A percentile compares a stretch with the other conserved stretches of the same genome.
Conservation (phyloP, 495 filamentous ascomycete genomes). For the Physcia stellaris region DNA sequence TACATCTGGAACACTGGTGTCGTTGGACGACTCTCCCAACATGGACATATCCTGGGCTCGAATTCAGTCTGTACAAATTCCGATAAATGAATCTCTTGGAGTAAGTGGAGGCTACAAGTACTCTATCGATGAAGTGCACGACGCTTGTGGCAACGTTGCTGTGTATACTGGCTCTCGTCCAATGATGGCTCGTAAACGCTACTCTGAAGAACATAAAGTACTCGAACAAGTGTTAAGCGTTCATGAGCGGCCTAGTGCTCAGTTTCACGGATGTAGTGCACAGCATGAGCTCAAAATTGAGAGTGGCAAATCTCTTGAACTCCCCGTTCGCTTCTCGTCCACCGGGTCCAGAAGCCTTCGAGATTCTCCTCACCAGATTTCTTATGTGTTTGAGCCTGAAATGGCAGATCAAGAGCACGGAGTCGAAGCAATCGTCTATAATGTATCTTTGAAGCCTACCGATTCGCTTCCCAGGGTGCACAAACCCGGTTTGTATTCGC, state of each 20-base stretch:
- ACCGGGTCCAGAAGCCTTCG: slow-evolving; percentile 31
- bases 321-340: slow-evolving; percentile 61
- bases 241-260: slow-evolving; percentile 66
- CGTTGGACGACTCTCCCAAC: slow-evolving; percentile 33
- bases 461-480: slow-evolving; percentile 43
- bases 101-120: slow-evolving; percentile 73
- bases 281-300: slow-evolving; percentile 70
- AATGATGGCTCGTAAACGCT: slow-evolving; percentile 48
- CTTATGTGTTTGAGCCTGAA: slow-evolving; percentile 56
- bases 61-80: slow-evolving; percentile 56
- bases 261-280: slow-evolving; percentile 59
- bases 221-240: slow-evolving; percentile 70
- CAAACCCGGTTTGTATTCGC: slow-evolving; percentile 70
- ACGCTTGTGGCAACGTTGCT: slow-evolving; percentile 76
- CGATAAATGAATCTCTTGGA: slow-evolving; percentile 77
- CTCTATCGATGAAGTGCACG: slow-evolving; percentile 77
- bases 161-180: slow-evolving; percentile 51
- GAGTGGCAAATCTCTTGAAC: slow-evolving; percentile 48
- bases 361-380: slow-evolving; percentile 42
- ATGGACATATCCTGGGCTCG: slow-evolving; percentile 70
- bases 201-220: slow-evolving; percentile 39
- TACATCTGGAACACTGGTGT: slow-evolving; percentile 38
- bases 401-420: slow-evolving; percentile 51
- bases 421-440: slow-evolving; percentile 34
- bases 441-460: slow-evolving; percentile 36